Evolutionary conservation across 495 filamentous ascomycete genomes (phyloP).

Genomic region (Parachaetomium inaequale): DNA sequence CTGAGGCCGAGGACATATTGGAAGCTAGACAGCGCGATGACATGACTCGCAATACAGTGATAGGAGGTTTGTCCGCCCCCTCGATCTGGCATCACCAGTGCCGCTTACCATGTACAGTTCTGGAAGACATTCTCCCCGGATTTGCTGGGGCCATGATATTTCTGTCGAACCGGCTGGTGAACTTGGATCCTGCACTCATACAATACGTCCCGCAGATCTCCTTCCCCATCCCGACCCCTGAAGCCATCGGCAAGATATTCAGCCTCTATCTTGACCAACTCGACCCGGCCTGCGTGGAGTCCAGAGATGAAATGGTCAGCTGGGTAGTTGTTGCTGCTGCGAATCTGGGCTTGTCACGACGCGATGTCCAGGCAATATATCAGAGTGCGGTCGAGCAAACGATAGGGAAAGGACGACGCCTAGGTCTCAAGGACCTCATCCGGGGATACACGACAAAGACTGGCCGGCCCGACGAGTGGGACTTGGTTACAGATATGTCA

Average conservation of each 20-base stretch:
- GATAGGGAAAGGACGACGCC: too few relatives aligned
- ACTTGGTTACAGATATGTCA: not conserved
- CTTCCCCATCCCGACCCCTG: not conserved
- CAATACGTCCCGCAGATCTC: not conserved
- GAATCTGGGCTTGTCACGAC: not conserved
- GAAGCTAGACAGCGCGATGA: not conserved
- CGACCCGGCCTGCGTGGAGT: not conserved
- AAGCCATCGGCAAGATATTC: not conserved
- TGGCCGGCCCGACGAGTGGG: slow-evolving; percentile 1
- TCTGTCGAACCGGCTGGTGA: not conserved
- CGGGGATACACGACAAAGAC: not conserved
- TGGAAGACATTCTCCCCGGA: not conserved
- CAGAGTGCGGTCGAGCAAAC: not conserved
- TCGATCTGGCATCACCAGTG: not conserved
- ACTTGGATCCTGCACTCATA: not conserved
- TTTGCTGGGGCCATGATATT: slow-evolving; percentile 1
- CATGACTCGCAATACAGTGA: not conserved
- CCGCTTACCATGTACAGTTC: not conserved
- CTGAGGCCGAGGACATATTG: not conserved
- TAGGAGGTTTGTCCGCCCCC: not conserved
- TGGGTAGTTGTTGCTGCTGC: not conserved
- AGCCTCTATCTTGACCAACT: not conserved
- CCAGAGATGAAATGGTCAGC: not conserved
- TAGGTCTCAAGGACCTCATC: not conserved
- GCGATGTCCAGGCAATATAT: not conserved